Evolutionary conservation across 352 stramenopile genomes (phyloP).

Genomic region (Phytophthora europaea): DNA sequence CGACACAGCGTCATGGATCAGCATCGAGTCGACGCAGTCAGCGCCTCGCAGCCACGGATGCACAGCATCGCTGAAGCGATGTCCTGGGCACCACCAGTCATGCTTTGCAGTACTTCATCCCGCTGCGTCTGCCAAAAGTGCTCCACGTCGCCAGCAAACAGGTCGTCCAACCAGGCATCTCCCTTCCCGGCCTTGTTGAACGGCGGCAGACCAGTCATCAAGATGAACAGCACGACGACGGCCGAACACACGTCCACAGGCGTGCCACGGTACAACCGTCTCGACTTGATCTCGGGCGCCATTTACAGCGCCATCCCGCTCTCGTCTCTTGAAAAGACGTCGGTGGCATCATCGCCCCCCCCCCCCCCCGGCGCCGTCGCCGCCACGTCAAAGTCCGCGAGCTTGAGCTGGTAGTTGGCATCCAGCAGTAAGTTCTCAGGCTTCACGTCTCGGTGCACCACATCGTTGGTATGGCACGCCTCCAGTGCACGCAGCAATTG

Average conservation of each 20-base stretch:
- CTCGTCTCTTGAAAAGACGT: conserved; percentile 54
- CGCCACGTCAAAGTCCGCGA: conserved; percentile 95
- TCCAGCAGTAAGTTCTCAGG: conserved; percentile 94
- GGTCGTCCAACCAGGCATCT: conserved; percentile 84
- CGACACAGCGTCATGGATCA: conserved; percentile 48
- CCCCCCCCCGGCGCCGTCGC: conserved; percentile 55
- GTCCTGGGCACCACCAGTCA: conserved; percentile 69
- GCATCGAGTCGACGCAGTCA: conserved; percentile 44
- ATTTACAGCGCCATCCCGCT: conserved; percentile 92
- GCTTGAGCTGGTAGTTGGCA: conserved; percentile 82
- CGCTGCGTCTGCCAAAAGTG: conserved; percentile 70
- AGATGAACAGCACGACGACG: conserved; percentile 93
- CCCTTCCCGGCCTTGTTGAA: conserved; percentile 80
- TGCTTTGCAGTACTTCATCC: conserved; percentile 36
- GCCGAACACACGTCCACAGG: conserved; percentile 91
- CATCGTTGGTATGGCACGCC: conserved; percentile 74
- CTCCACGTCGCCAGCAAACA: conserved; percentile 58
- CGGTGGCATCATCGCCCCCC: conserved; percentile 22
- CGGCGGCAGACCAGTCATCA: conserved; percentile 90
- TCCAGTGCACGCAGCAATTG: conserved; percentile 80
- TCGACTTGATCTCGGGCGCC: conserved; percentile 81
- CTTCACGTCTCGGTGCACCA: conserved; percentile 92
- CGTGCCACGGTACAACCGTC: conserved; percentile 73
- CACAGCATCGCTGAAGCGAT: conserved; percentile 77
- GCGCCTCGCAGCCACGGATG: conserved; percentile 72